Conservation (phyloP, 2,329 filamentous ascomycete species). For the Clarireedia monteithiana region DNA sequence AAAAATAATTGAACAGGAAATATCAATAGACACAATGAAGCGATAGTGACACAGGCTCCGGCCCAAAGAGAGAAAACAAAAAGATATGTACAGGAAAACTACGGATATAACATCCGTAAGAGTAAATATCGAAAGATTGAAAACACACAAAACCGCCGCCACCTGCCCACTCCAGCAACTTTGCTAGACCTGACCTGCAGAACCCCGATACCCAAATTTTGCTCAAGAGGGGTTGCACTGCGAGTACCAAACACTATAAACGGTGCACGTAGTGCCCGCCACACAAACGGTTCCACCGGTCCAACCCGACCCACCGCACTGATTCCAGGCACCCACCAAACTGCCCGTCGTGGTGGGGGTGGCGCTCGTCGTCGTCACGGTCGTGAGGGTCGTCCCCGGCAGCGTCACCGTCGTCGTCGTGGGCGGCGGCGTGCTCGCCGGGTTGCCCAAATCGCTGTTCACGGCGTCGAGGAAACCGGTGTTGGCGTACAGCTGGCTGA, state of each 20-base stretch:
- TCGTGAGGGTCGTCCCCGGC: slow-evolving; percentile 15
- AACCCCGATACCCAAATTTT: background rate
- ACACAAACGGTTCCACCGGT: slow-evolving; percentile 16
- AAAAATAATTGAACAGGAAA: no score
- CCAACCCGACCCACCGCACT: slow-evolving; percentile 20
- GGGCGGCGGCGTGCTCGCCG: slow-evolving; percentile 7
- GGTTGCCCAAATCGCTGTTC: slow-evolving; percentile 8
- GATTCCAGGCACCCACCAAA: slow-evolving; percentile 8
- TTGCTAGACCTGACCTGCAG: background rate
- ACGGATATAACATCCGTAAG: no score
- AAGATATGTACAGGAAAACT: no score
- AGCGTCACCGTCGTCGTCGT: slow-evolving; percentile 16
- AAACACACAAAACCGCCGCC: background rate
- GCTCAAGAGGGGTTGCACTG: slow-evolving; percentile 13
- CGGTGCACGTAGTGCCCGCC: slow-evolving; percentile 13
- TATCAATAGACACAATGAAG: no score
- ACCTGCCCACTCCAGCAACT: background rate
- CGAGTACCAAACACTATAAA: slow-evolving; percentile 16
- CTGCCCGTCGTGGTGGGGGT: slow-evolving; percentile 8
- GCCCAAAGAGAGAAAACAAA: no score
- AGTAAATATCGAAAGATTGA: background rate
- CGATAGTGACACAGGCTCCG: no score
- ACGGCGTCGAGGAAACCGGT: slow-evolving; percentile 39
- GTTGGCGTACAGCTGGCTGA: slow-evolving; percentile 52
- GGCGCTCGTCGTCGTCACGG: slow-evolving; percentile 19